phyloP scores from a whole-genome alignment of 768 basidiomycete genomes.

The Pisolithus marmoratus region DNA sequence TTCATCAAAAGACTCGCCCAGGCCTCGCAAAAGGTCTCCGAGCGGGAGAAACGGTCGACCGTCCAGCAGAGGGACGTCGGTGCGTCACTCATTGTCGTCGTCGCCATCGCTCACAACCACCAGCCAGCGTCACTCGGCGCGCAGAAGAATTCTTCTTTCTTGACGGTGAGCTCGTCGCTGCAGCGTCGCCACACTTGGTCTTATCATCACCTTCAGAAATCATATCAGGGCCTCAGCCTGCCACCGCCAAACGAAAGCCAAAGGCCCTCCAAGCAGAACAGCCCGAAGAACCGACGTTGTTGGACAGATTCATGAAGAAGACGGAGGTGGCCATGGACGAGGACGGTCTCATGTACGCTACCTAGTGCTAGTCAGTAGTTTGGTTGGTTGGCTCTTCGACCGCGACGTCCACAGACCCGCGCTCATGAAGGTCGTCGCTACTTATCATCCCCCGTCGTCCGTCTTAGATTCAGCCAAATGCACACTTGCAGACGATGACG shows the following conservation, averaged over 20 bases:
- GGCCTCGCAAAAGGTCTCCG: slow-evolving; percentile 65
- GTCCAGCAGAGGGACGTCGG: slow-evolving; percentile 79
- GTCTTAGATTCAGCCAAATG: slow-evolving; percentile 68
- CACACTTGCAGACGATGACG: slow-evolving; percentile 42
- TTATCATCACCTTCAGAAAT: slow-evolving; percentile 42
- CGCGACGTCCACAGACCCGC: too few species aligned
- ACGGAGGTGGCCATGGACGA: slow-evolving; percentile 47
- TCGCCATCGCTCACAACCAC: neutral
- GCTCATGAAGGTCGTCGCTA: slow-evolving; percentile 55
- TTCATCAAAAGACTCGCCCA: slow-evolving; percentile 74
- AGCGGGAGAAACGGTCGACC: slow-evolving; percentile 64
- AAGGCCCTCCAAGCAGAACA: slow-evolving; percentile 22
- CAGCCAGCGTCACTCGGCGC: slow-evolving; percentile 58
- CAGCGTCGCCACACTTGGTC: slow-evolving; percentile 17
- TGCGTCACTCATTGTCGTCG: slow-evolving; percentile 28
- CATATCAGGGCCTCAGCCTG: slow-evolving; percentile 27
- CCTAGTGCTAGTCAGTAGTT: slow-evolving; percentile 12
- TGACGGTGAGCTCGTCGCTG: slow-evolving; percentile 45
- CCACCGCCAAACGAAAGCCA: slow-evolving; percentile 37
- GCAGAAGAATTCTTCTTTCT: slow-evolving; percentile 76
- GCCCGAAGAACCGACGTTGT: slow-evolving; percentile 32
- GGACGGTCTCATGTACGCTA: slow-evolving; percentile 54
- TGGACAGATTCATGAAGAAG: slow-evolving; percentile 45
- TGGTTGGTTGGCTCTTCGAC: too few species aligned
- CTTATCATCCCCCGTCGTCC: slow-evolving; percentile 73